A percentile compares a stretch with the other conserved stretches of the same genome.
These are phyloP conservation scores for Phytophthora colocasiae DNA, from an alignment of 352 stramenopile species.

Conservation along the genomic window DNA sequence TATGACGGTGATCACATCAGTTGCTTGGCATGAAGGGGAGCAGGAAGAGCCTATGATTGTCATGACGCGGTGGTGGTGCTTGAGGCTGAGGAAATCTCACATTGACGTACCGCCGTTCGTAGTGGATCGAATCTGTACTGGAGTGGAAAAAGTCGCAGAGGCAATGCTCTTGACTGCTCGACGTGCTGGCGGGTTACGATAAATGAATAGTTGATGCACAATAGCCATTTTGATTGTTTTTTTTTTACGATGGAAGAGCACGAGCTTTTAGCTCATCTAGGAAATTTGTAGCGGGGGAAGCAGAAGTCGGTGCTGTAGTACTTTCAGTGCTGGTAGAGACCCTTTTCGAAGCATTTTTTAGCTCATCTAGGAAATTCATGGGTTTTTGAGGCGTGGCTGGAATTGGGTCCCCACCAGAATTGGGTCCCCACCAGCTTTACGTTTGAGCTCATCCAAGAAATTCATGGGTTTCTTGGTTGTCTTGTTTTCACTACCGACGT, in stretches of 20 bases:
- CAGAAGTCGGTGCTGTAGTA: neutral
- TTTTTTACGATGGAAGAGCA: slow-evolving; percentile 11
- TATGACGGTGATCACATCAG: slow-evolving; percentile 35
- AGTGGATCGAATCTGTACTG: slow-evolving; percentile 27
- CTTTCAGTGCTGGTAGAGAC: neutral
- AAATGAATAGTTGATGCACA: neutral
- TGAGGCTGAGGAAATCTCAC: slow-evolving; percentile 33
- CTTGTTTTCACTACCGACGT: neutral
- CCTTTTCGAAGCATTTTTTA: slow-evolving; percentile 45
- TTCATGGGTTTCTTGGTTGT: slow-evolving; percentile 20
- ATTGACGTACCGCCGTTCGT: slow-evolving; percentile 32
- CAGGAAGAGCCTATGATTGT: slow-evolving; percentile 30
- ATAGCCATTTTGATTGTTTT: neutral
- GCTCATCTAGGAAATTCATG: slow-evolving; percentile 57
- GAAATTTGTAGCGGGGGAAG: slow-evolving; percentile 27
- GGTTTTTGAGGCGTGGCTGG: neutral
- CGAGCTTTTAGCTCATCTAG: slow-evolving; percentile 50
- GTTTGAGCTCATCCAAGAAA: slow-evolving; percentile 67
- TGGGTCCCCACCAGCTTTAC: slow-evolving; percentile 12
- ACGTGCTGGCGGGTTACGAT: neutral
- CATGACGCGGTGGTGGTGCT: slow-evolving; percentile 41
- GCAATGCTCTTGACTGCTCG: slow-evolving; percentile 30
- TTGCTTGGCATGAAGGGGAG: slow-evolving; percentile 25
- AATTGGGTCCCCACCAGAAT: neutral
- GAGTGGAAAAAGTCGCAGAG: slow-evolving; percentile 32